phyloP scores from a whole-genome alignment of 2,329 filamentous ascomycete species.

The Epichloe elymi region DNA sequence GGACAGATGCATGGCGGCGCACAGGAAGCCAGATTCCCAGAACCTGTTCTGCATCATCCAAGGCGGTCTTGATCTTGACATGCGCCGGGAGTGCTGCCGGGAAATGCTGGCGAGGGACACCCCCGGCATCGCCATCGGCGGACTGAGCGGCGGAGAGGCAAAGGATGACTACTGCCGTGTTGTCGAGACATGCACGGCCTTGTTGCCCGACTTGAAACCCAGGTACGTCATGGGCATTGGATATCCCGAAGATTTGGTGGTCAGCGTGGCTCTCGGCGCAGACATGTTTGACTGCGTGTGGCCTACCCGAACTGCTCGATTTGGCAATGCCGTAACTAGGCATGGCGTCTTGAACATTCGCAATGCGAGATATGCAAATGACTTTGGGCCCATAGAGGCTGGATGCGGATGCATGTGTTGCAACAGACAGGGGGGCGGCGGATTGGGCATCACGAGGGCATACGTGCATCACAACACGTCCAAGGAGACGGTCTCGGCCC shows the following conservation, averaged over 20 bases:
- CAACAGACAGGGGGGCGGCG: slow-evolving; percentile 46
- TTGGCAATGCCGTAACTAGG: slow-evolving; percentile 84
- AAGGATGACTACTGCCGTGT: slow-evolving; percentile 88
- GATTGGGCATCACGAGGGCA: slow-evolving; percentile 71
- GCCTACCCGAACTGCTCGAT: slow-evolving; percentile 91
- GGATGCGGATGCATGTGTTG: slow-evolving; percentile 76
- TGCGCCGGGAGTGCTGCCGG: slow-evolving; percentile 69
- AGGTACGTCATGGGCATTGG: slow-evolving; percentile 98
- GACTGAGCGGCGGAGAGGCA: slow-evolving; percentile 85
- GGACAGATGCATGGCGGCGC: slow-evolving; percentile 84
- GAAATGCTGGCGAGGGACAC: slow-evolving; percentile 90
- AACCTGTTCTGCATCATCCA: slow-evolving; percentile 99
- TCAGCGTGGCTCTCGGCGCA: slow-evolving; percentile 84
- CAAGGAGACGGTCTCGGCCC: slow-evolving; percentile 89
- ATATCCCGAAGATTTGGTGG: slow-evolving; percentile 89
- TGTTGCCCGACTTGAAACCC: slow-evolving; percentile 85
- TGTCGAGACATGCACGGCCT: slow-evolving; percentile 69
- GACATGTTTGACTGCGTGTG: slow-evolving; percentile 99
- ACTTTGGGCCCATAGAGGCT: slow-evolving; percentile 74
- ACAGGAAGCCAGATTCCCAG: slow-evolving; percentile 69
- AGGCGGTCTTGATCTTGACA: slow-evolving; percentile 77
- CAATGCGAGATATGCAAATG: slow-evolving; percentile 58
- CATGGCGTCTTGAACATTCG: slow-evolving; percentile 74
- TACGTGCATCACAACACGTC: slow-evolving; percentile 84
- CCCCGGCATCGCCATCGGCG: slow-evolving; percentile 91